Percentiles rank a stretch among this genome's conserved stretches.
Evolutionary conservation across 306 rosid genomes (phyloP).

Genomic region (Trifolium repens): DNA sequence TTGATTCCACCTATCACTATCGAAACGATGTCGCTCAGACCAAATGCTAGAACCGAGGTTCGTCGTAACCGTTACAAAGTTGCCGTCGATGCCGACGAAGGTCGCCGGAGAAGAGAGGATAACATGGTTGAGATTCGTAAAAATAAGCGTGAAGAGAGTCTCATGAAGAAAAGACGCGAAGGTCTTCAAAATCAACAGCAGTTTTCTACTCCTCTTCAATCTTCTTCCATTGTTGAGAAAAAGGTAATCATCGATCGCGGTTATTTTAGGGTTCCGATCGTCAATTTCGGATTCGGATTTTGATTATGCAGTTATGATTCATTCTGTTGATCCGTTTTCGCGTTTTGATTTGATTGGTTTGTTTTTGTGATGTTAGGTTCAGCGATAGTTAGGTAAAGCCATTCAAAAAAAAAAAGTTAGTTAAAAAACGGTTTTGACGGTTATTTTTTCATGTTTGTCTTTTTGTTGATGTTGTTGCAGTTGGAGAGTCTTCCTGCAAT

Average conservation of each 20-base stretch:
- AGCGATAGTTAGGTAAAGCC: background rate
- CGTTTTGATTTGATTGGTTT: background rate
- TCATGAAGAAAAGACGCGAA: constrained; percentile 87
- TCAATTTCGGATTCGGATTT: background rate
- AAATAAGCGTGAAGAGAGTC: constrained; percentile 90
- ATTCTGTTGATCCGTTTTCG: background rate
- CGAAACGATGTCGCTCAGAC: constrained; percentile 81
- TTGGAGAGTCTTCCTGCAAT: constrained; percentile 89
- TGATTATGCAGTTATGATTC: constrained; percentile 6
- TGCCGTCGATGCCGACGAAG: constrained; percentile 90
- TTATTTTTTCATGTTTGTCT: background rate
- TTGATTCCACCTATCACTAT: background rate
- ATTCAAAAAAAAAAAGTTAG: background rate
- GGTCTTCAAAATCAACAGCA: constrained; percentile 79
- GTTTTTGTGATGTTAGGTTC: constrained; percentile 7
- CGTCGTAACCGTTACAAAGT: constrained; percentile 97
- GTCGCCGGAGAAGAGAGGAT: constrained; percentile 90
- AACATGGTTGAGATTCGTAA: constrained; percentile 95
- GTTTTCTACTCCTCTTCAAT: constrained; percentile 55
- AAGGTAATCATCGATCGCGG: constrained; percentile 50
- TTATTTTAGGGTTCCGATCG: constrained; percentile 36
- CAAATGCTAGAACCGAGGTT: constrained; percentile 80
- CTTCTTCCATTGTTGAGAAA: constrained; percentile 67
- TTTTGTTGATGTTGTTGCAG: constrained; percentile 44
- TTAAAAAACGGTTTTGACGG: constrained; percentile 31